phyloP scores from a whole-genome alignment of 805 yeast genomes.

The Lachancea waltii region DNA sequence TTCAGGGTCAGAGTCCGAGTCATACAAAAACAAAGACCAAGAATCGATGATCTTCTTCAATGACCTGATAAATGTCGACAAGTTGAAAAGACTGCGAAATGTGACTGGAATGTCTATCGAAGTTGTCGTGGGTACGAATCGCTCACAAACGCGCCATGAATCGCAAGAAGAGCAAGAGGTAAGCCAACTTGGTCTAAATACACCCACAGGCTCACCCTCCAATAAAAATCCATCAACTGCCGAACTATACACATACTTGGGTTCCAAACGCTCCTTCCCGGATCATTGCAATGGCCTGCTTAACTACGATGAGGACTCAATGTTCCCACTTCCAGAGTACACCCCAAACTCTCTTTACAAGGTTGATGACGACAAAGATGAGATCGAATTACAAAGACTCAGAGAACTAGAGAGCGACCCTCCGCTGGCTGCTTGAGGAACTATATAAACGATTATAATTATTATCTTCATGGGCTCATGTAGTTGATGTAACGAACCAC shows the following conservation, averaged over 20 bases:
- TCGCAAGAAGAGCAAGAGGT: too few relatives aligned
- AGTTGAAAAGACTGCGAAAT: constrained; percentile 64
- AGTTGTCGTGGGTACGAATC: constrained; percentile 71
- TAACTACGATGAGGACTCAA: constrained; percentile 2
- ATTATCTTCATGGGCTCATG: too few relatives aligned
- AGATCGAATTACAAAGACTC: constrained; percentile 35
- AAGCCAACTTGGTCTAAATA: too few relatives aligned
- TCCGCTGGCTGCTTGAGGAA: constrained; percentile 15
- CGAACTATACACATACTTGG: background rate
- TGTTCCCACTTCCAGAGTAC: constrained; percentile 17
- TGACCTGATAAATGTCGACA: constrained; percentile 70
- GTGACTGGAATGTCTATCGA: constrained; percentile 78
- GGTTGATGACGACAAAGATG: constrained; percentile 34
- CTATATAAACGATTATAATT: background rate
- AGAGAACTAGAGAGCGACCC: constrained; percentile 39
- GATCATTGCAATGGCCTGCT: background rate
- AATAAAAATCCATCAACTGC: background rate
- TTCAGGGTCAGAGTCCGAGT: constrained; percentile 1
- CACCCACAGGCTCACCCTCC: background rate
- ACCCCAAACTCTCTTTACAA: constrained; percentile 14
- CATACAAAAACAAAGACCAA: constrained; percentile 16
- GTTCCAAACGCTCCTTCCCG: background rate
- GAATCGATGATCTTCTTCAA: constrained; percentile 25
- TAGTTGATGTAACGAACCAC: too few relatives aligned
- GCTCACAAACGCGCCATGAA: constrained; percentile 28